Evolutionary conservation across 768 basidiomycete species (phyloP).

Genomic region (Dendrothele bispora): DNA sequence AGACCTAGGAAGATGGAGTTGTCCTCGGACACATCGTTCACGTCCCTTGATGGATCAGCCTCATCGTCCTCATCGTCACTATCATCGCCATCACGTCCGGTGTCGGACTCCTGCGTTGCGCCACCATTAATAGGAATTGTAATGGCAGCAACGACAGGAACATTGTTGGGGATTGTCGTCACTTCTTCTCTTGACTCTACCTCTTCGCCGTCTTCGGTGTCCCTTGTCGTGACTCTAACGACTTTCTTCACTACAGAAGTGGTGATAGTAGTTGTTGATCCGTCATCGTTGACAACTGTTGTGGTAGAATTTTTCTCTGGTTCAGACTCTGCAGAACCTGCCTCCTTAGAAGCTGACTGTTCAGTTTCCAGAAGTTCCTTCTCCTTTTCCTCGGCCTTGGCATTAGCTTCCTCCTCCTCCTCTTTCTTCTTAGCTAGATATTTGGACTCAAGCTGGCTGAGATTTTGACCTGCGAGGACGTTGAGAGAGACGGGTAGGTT

Average conservation of each 20-base stretch:
- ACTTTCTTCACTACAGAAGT: background rate
- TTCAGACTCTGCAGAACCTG: no score
- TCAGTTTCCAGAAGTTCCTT: background rate
- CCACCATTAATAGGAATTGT: no score
- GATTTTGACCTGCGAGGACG: conserved; percentile 15
- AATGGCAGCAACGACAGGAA: no score
- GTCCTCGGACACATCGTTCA: conserved; percentile 4
- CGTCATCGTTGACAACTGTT: background rate
- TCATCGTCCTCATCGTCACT: no score
- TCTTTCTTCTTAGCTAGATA: conserved; percentile 6
- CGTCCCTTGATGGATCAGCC: conserved; percentile 1
- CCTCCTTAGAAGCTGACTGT: background rate
- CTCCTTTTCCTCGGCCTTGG: conserved; percentile 6
- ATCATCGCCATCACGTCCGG: no score
- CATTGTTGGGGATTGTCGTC: background rate
- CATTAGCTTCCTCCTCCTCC: conserved; percentile 5
- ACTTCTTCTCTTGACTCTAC: conserved; percentile 1
- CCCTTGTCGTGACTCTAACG: background rate
- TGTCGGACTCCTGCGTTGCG: no score
- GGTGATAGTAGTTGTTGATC: background rate
- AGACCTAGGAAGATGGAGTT: conserved; percentile 7
- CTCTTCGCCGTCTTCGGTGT: background rate
- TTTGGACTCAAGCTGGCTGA: conserved; percentile 16
- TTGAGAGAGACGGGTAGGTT: conserved; percentile 14
- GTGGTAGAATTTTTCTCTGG: no score